Percentiles rank a stretch among this genome's conserved stretches.
These are phyloP conservation scores for Phialocephala sp. DNA, from an alignment of 2,329 filamentous ascomycete genomes.

Conservation along the genomic window DNA sequence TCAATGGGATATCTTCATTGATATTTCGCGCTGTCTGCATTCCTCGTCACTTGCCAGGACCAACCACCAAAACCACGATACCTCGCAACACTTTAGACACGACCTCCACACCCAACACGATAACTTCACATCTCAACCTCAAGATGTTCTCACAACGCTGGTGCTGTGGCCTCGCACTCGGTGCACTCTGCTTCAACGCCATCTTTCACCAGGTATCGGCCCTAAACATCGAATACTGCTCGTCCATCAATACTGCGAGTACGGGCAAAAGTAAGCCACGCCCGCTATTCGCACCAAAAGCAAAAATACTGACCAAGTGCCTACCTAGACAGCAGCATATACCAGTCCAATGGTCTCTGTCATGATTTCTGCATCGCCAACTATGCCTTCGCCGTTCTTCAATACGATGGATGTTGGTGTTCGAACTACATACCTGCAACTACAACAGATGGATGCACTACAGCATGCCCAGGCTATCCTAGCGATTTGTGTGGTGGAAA, in stretches of 20 bases:
- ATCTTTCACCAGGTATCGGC: conserved; percentile 29
- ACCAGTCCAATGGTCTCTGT: conserved; percentile 75
- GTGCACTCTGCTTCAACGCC: conserved; percentile 29
- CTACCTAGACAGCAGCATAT: conserved; percentile 58
- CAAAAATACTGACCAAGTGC: conserved; percentile 20
- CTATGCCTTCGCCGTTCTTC: conserved; percentile 72
- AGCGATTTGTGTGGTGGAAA: conserved; percentile 68
- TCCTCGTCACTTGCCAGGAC: conserved; percentile 20
- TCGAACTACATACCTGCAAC: conserved; percentile 68
- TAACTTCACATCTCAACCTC: conserved; percentile 11
- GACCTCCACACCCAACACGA: conserved; percentile 13
- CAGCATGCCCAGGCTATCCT: conserved; percentile 71
- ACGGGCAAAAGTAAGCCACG: conserved; percentile 49
- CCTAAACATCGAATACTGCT: conserved; percentile 47
- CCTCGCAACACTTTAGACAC: conserved; percentile 6
- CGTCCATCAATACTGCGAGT: conserved; percentile 52
- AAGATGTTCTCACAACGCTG: conserved; percentile 28
- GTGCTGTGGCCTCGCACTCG: conserved; percentile 35
- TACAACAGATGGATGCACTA: conserved; percentile 56
- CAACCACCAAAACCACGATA: conserved; percentile 22
- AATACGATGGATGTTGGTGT: conserved; percentile 74
- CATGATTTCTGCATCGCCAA: conserved; percentile 58
- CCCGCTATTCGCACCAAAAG: conserved; percentile 11
- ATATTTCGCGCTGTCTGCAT: conserved; percentile 34
- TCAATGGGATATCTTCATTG: conserved; percentile 40